Base-by-base conservation (phyloP, 148 eudicot genomes). In the Heliamphora exappendiculata region DNA sequence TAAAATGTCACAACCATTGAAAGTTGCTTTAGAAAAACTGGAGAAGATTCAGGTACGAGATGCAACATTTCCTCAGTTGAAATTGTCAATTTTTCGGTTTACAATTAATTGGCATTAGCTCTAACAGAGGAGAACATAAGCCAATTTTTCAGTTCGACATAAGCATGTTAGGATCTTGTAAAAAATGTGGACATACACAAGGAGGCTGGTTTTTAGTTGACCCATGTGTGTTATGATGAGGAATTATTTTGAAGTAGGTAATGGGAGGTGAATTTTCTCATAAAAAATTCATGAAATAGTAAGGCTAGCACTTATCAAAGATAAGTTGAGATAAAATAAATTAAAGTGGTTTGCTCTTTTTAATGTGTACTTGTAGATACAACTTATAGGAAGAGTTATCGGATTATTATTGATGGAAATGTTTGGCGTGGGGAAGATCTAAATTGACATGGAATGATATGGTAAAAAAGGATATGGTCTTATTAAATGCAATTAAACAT, bases 1-100 rank as follows among this genome's bases (percentile, higher is more conserved):
- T 79, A 71, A n/a, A 62, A 67, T 92, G 78, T 83, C 97, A 60
- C 80, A 28, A 26, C 92, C 96, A 5, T 63, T 95, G 67, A 85
- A 84, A 78, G 70, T 78, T 81, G 98, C 97, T 19, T 74, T 95
- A 80, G 89, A 88, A 57, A 89, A 91, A 62, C 82, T 95, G 83
- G 92, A 86, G 80, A 75, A 67, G 70, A 59, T 92, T 80, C 87
- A 92, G 99, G 99, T 94, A 86, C 7, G 34, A 22, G 16, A 7
- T 64, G 45, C 8, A 17, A 31, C 22, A 31, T 49, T 74, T 42
- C 19, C 51, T 57, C 11, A 7, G 68, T 59, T 29, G 51, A n/a
- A n/a, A n/a, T n/a, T 33, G 22, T 64, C 26, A 67, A 39, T 44
- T 58, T 77, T 16, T 37, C 28, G 26, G 64, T 42, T 10, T n/a